A percentile compares a stretch with the other conserved stretches of the same genome.
These are phyloP conservation scores for Trichophyton rubrum DNA, from an alignment of 2,329 filamentous ascomycete species.

Conservation along the genomic window DNA sequence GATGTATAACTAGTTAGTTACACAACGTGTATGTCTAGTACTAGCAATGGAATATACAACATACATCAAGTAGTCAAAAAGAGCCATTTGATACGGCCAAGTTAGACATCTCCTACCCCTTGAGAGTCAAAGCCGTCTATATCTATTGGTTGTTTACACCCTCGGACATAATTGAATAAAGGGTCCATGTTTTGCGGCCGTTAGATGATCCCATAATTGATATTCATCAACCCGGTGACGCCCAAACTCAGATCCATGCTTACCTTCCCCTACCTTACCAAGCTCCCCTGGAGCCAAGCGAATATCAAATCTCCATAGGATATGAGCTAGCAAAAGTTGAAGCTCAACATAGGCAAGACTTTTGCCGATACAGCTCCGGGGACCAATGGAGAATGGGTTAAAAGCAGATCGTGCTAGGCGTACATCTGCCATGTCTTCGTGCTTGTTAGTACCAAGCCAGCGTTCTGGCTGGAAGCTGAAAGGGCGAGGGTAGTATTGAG, in stretches of 20 bases:
- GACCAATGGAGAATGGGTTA: slow-evolving; percentile 28
- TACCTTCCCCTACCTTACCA: background rate
- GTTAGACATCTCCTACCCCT: too few species aligned
- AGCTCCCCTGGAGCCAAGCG: background rate
- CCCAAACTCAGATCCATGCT: background rate
- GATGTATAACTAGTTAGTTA: too few species aligned
- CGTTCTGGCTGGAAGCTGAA: slow-evolving; percentile 24
- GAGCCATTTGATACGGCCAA: too few species aligned
- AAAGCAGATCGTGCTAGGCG: slow-evolving; percentile 33
- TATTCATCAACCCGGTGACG: background rate
- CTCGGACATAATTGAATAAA: background rate
- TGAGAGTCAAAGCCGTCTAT: too few species aligned
- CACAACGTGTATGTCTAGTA: too few species aligned
- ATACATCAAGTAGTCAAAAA: too few species aligned
- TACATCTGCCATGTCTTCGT: slow-evolving; percentile 17
- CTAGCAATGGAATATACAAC: too few species aligned
- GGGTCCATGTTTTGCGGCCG: background rate
- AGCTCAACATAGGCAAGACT: slow-evolving; percentile 34
- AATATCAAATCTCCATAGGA: slow-evolving; percentile 31
- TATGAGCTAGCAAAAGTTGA: slow-evolving; percentile 25
- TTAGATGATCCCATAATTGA: background rate
- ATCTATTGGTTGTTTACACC: background rate
- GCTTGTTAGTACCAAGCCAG: slow-evolving; percentile 18
- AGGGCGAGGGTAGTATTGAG: slow-evolving; percentile 21
- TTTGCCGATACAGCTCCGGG: slow-evolving; percentile 33